phyloP scores from a whole-genome alignment of 305 asterid species.

The Rubia occidens region DNA sequence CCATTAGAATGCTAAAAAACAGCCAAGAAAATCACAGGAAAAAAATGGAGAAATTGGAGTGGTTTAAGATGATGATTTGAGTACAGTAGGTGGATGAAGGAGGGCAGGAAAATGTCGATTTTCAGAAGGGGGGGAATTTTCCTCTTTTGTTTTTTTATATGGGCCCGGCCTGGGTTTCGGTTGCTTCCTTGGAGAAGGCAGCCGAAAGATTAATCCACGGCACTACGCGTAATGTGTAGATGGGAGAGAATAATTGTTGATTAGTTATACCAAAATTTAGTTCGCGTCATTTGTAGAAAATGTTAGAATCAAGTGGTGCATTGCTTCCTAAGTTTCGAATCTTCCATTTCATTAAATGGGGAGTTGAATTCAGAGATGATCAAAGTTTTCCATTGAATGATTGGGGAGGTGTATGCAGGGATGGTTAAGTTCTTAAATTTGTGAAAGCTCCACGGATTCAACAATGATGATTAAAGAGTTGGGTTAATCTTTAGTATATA shows the following conservation, averaged over 20 bases:
- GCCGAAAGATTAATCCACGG: not conserved
- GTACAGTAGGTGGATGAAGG: not conserved
- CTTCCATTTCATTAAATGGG: too few species aligned
- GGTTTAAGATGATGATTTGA: not conserved
- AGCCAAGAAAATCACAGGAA: not conserved
- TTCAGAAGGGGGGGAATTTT: not conserved
- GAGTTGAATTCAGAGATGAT: too few species aligned
- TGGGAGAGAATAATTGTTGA: not conserved
- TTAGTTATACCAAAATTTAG: not conserved
- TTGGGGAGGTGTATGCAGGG: too few species aligned
- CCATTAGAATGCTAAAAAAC: conserved; percentile 27
- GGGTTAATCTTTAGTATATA: too few species aligned
- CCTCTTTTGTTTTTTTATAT: not conserved
- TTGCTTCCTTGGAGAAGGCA: not conserved
- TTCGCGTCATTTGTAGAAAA: not conserved
- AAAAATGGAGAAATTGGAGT: not conserved
- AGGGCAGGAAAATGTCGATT: not conserved
- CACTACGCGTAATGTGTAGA: not conserved
- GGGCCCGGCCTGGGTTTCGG: not conserved
- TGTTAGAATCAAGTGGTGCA: too few species aligned
- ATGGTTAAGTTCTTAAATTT: too few species aligned
- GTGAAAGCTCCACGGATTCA: too few species aligned
- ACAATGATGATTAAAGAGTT: too few species aligned
- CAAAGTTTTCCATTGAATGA: too few species aligned
- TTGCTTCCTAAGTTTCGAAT: too few species aligned